phyloP scores from a whole-genome alignment of 1,284 basidiomycete species.

The Cystobasidiaceae sp. region DNA sequence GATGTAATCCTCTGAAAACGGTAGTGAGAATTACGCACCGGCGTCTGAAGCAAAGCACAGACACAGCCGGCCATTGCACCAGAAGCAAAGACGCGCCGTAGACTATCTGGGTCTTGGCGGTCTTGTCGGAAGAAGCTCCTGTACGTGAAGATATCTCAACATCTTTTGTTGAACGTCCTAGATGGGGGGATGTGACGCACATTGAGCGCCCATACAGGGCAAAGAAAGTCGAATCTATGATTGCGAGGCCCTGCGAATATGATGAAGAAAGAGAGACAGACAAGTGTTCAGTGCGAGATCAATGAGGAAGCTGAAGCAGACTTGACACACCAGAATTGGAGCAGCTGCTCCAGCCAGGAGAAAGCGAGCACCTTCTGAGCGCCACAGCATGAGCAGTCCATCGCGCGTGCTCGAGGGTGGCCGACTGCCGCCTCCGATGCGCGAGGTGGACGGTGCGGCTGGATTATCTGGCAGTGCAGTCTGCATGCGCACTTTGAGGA shows the following conservation, averaged over 20 bases:
- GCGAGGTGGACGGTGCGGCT: constrained; percentile 11
- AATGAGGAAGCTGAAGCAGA: neutral
- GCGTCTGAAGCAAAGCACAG: constrained; percentile 44
- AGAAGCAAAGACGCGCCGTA: constrained; percentile 38
- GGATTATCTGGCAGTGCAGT: constrained; percentile 31
- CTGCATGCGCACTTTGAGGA: constrained; percentile 42
- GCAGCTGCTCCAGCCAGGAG: constrained; percentile 44
- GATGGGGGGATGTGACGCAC: constrained; percentile 30
- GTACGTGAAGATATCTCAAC: constrained; percentile 12
- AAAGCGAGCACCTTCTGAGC: constrained; percentile 41
- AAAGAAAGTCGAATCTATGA: constrained; percentile 45
- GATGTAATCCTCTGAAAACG: neutral
- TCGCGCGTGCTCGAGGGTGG: constrained; percentile 26
- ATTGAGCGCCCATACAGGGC: constrained; percentile 42
- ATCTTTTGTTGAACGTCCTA: neutral
- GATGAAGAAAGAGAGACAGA: neutral
- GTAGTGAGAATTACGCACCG: constrained; percentile 33
- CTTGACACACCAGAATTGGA: constrained; percentile 38
- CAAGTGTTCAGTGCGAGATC: neutral
- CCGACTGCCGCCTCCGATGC: constrained; percentile 23
- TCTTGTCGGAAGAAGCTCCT: constrained; percentile 39
- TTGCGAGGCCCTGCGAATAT: constrained; percentile 38
- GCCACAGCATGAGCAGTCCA: constrained; percentile 37
- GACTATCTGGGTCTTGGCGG: constrained; percentile 39
- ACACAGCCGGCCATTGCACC: constrained; percentile 41